Percentiles rank a stretch among this genome's conserved stretches.
phyloP scores from a whole-genome alignment of 768 basidiomycete genomes.

The Tulasnella sp. region DNA sequence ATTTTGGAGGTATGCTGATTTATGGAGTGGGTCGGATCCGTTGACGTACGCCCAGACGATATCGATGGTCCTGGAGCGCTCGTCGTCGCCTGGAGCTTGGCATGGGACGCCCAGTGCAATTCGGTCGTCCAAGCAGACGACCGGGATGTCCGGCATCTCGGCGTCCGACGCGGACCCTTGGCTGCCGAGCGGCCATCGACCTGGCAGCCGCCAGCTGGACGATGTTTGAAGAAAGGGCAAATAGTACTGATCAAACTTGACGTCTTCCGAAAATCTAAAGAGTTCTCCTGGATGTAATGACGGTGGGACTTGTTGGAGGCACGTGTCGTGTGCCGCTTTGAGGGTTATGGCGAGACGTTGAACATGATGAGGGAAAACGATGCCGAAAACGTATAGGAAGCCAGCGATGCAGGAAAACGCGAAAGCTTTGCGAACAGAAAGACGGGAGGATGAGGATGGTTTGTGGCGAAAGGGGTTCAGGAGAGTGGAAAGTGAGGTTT shows the following conservation, averaged over 20 bases:
- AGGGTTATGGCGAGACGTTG: neutral
- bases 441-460: neutral
- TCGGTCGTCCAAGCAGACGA: neutral
- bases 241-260: neutral
- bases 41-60: constrained; percentile 26
- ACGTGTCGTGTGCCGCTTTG: neutral
- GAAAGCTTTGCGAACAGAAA: neutral
- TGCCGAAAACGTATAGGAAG: neutral
- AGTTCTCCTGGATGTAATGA: neutral
- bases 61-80: constrained; percentile 16
- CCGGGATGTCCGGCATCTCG: neutral
- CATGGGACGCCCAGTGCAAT: neutral
- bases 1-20: neutral
- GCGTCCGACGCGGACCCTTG: neutral
- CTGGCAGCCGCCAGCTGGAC: neutral
- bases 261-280: neutral
- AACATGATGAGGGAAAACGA: neutral
- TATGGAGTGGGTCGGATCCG: constrained; percentile 22
- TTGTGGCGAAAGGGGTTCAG: neutral
- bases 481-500: neutral
- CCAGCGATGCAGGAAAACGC: neutral
- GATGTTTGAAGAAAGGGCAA: neutral
- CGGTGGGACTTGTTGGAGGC: neutral
- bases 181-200: neutral
- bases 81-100: neutral